phyloP scores from a whole-genome alignment of 139 green algal species.

The Chlorella vulgaris region DNA sequence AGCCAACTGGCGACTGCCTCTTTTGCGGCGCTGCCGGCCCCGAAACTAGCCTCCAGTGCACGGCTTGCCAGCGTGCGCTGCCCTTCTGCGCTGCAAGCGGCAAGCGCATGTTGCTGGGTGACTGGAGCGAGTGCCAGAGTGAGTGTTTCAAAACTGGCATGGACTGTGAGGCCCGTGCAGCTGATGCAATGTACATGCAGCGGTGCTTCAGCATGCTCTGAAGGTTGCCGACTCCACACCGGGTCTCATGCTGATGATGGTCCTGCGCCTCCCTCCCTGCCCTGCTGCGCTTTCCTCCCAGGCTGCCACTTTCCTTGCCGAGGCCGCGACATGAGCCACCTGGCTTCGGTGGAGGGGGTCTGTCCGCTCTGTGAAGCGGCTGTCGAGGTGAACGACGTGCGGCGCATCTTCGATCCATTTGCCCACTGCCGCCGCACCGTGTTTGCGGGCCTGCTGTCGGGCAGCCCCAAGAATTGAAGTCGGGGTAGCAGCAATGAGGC shows the following conservation, averaged over 20 bases:
- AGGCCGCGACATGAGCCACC: constrained; percentile 50
- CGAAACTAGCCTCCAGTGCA: constrained; percentile 67
- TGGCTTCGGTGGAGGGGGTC: constrained; percentile 47
- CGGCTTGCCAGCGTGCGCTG: constrained; percentile 67
- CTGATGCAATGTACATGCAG: too few species aligned
- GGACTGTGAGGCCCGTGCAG: background rate
- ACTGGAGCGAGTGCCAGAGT: constrained; percentile 75
- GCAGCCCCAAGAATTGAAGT: background rate
- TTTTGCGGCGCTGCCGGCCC: constrained; percentile 69
- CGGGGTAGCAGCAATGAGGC: background rate
- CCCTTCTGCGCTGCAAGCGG: constrained; percentile 75
- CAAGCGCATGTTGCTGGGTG: constrained; percentile 65
- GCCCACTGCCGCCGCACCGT: constrained; percentile 12
- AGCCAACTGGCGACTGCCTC: constrained; percentile 62
- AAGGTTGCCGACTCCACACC: too few species aligned
- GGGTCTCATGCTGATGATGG: background rate
- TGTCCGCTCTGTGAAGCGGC: constrained; percentile 70
- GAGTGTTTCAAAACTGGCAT: background rate
- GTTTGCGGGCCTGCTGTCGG: background rate
- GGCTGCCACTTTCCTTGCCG: constrained; percentile 68
- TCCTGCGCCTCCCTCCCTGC: background rate
- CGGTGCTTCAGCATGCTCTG: background rate
- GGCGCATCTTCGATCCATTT: constrained; percentile 25
- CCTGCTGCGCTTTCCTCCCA: too few species aligned
- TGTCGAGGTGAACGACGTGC: constrained; percentile 33